phyloP scores from a whole-genome alignment of 352 stramenopile species.

The Thalassiosira mediterranea region DNA sequence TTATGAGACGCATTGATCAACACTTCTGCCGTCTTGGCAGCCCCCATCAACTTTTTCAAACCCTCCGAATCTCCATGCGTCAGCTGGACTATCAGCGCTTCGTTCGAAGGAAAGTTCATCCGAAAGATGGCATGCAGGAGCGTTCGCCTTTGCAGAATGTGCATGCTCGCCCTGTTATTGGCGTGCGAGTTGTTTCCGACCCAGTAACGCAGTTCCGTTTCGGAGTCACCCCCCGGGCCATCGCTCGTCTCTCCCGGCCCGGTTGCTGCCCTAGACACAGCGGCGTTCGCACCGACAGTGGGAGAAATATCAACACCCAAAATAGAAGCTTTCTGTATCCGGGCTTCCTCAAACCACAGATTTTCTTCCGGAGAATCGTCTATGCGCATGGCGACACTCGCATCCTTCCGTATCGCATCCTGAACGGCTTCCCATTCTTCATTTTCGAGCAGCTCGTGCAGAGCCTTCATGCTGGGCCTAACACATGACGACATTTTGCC shows the following conservation, averaged over 20 bases:
- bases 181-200: background rate
- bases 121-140: conserved; percentile 30
- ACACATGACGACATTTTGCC: too few relatives aligned
- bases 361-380: conserved; percentile 32
- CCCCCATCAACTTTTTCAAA: conserved; percentile 14
- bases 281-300: background rate
- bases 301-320: background rate
- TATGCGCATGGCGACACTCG: conserved; percentile 34
- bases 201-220: conserved; percentile 20
- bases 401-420: conserved; percentile 22
- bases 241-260: background rate
- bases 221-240: background rate
- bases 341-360: conserved; percentile 11
- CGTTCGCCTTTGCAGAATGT: conserved; percentile 17
- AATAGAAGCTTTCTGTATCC: background rate
- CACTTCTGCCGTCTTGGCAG: conserved; percentile 29
- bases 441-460: conserved; percentile 23
- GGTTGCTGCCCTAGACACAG: background rate
- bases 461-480: too few relatives aligned
- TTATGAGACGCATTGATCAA: conserved; percentile 37
- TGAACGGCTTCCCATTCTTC: conserved; percentile 27
- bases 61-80: too few relatives aligned
- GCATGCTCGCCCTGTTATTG: background rate
- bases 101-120: conserved; percentile 12
- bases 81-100: conserved; percentile 2